These are phyloP conservation scores for Haplosporangium sp. DNA, from an alignment of 371 early-diverging fungal genomes.

Conservation along the genomic window DNA sequence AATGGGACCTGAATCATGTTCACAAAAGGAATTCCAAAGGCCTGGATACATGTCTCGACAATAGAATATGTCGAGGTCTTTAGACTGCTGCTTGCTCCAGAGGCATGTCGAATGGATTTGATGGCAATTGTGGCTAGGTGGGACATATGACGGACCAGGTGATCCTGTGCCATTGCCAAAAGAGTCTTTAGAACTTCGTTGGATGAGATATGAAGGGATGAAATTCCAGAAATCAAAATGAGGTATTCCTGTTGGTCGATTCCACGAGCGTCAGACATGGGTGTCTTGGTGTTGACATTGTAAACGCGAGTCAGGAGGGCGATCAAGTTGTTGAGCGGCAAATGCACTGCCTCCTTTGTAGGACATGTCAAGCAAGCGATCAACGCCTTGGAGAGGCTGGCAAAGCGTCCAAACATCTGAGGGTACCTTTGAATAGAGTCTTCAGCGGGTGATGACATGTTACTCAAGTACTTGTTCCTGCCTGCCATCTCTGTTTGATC, in stretches of 20 bases:
- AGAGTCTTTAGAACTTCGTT: conserved; percentile 39
- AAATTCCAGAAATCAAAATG: conserved; percentile 36
- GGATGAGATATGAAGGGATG: conserved; percentile 31
- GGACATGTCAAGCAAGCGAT: conserved; percentile 47
- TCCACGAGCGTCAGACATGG: conserved; percentile 50
- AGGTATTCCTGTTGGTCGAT: conserved; percentile 49
- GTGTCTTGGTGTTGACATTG: conserved; percentile 36
- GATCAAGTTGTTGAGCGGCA: conserved; percentile 50
- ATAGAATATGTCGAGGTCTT: conserved; percentile 43
- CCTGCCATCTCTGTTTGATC: conserved; percentile 39
- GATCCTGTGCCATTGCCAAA: conserved; percentile 42
- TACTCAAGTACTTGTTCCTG: conserved; percentile 35
- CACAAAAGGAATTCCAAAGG: conserved; percentile 51
- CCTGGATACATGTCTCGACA: conserved; percentile 47
- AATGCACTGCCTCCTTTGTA: conserved; percentile 47
- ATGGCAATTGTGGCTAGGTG: conserved; percentile 42
- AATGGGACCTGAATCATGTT: conserved; percentile 46
- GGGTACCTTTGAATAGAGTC: conserved; percentile 46
- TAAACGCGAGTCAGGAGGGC: conserved; percentile 49
- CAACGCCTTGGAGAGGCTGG: conserved; percentile 36
- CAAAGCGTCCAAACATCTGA: conserved; percentile 38
- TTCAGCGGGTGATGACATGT: conserved; percentile 27
- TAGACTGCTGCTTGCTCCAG: conserved; percentile 22
- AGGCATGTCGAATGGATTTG: conserved; percentile 40
- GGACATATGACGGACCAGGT: conserved; percentile 48